Base-by-base conservation (phyloP, 1,284 basidiomycete genomes). In the Kwoniella shivajii region DNA sequence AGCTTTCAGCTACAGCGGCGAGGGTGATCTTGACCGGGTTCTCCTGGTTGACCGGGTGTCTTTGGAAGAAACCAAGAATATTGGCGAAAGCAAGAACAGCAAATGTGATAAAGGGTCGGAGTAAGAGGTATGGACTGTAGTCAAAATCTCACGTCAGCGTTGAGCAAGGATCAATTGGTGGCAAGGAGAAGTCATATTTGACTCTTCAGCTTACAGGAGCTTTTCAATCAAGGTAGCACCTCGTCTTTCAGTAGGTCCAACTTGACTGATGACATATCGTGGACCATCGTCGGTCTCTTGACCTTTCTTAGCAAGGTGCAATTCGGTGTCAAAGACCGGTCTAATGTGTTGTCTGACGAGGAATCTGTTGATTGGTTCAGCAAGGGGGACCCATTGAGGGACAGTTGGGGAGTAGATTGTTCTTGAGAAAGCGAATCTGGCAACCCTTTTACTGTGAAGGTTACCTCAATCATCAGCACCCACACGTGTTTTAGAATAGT, bases 181-280 rank as follows among this genome's bases (percentile, higher is more conserved):
- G 6, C 11, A 30, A 45, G n/a, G 29, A 11, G 26, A 16, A 27
- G 4, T 7, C 2, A 47, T 29, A 31, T 34, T 24, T 22, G 26
- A 24, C 16, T 24, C 18, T 5, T 31, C 18, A 27, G 45, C 72
- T 63, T 42, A 73, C 73, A 72, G 37, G 54, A 56, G 36, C 29
- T 56, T 50, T 42, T 69, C 66, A 24, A 66, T 36, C 13, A 59
- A 57, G 10, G 49, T 36, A 11, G 51, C 38, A 29, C 55, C 57
- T 38, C 61, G 37, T 18, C 57, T 47, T 31, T 53, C 54, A n/a
- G 60, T 61, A 10, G 63, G 56, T 20, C 61, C 60, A 4, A 72
- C 50, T 55, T 67, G 69, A 43, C 68, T 64, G n/a, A 76, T 70
- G 46, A 66, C 68, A 30, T 71, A 58, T 50, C 63, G 63, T 3